Base-by-base conservation (phyloP, 2,329 filamentous ascomycete genomes). In the Colletotrichum camelliae region DNA sequence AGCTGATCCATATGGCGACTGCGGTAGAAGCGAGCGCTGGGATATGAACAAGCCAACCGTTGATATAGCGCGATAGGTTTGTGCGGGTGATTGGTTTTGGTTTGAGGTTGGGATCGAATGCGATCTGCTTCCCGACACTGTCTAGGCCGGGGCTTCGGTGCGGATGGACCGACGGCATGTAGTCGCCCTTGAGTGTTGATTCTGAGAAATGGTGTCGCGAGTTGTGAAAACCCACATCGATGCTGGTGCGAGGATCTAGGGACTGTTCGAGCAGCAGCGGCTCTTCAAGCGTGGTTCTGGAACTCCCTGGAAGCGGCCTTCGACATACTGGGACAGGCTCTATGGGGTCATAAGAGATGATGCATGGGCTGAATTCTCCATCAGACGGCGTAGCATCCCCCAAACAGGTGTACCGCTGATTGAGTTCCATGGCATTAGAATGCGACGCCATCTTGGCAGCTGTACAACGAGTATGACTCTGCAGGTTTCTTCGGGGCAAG, bases 11-110 rank as follows among this genome's bases (percentile, higher is more conserved):
- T 4, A 58, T 60, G 21, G 69, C 43, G 43, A 48, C 43, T 8
- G 39, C 48, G 1, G 75, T 72, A 9, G 66, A 37, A 4, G 39
- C 15, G 2, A 77, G 12, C 9, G 75, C 72, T 7, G 72, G 75
- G 21, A 72, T 37, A 16, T 77, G 75, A 4, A 75, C 24, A 9
- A 72, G 15, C 69, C 61, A 72, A 12, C 72, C 72, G 16, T 52
- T 66, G 24, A 75, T 33, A 15, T 70, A 70, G 7, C 67, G 55
- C n/a, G 10, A 12, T 39, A 39, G 31, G n/a, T 33, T 61, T 18
- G 35, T 48, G n/a, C 37, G 57, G 3, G 67, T 70, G 37, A 70
- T 48, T 18, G 35, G 27, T 29, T 70, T 70, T 10, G 67, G 67
- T 0, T 60, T 57, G 18, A 57, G 43, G n/a, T 52, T 52, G 10